Base-by-base conservation (phyloP, 2,329 filamentous ascomycete species). In the Dothideomycetes sp. region DNA sequence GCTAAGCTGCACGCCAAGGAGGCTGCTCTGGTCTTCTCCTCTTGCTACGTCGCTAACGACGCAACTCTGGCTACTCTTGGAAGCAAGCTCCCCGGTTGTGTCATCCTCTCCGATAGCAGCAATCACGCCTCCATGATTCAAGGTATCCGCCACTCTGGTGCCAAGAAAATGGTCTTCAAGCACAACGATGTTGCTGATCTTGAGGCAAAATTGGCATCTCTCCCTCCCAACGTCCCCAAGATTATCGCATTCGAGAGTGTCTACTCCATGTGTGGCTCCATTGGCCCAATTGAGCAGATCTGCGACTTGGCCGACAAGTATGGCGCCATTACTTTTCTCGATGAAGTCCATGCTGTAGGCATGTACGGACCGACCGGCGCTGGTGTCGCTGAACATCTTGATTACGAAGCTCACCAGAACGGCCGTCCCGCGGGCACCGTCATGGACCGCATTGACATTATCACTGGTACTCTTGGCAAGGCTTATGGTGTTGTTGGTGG, bases 101-200 rank as follows among this genome's bases (percentile, higher is more conserved):
- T 98, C 33, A 94, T 96, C 54, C 69, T 98, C n/a, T 95, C 88
- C 4, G 91, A 98, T 65, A 94, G 84, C 61, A 67, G 95, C 59
- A 98, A 98, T 61, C 91, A 98, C 60, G 91, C 91, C 10, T 96
- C 89, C 4, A 98, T 98, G 91, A 98, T 98, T 46, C 91, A 96
- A 64, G 91, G 91, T 34, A 98, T 98, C 54, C 85, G 91, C 33
- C 91, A 98, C 64, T 96, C 89, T 8, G 88, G 89, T 34, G 88
- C 91, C 30, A 89, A 84, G 68, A 98, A 98, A 72, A 44, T 96
- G 63, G 89, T 98, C 18, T 98, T 96, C 75, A 94, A 93, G 68
- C 91, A 98, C 68, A 98, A 98, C 55, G 88, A 98, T 54, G 64
- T 96, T n/a, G 78, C 73, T 31, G 91, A 98, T 54, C 70, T 98